Base-by-base conservation (phyloP, 2,329 filamentous ascomycete species). In the Hymenoscyphus repandus region DNA sequence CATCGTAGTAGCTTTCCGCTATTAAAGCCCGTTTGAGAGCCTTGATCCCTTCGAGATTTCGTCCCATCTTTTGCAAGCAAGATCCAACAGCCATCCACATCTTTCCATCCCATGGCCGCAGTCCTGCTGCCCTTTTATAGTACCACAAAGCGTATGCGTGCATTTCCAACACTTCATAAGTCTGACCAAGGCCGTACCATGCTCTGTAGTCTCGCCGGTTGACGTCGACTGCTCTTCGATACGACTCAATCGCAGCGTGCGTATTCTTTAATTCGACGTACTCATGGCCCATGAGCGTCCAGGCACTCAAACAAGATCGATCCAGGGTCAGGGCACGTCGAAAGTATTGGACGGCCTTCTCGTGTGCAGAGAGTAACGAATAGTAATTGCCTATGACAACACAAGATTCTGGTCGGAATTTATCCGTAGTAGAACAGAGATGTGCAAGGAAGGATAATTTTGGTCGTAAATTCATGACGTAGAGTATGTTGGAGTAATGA, bases 191-290 rank as follows among this genome's bases (percentile, higher is more conserved):
- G 32, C 93, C 93, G 66, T 99, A 97, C 93, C 93, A 99, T 3
- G 93, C 93, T 51, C 93, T 86, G 68, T 97, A 97, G 68, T 99
- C 93, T 61, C 93, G 89, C 32, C 92, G 83, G 64, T 99, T 97
- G 60, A 93, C 89, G 63, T 99, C 93, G 1, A 99, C 92, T 1
- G 93, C 93, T 38, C 93, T 85, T 1, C 93, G 83, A 65, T 99
- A 99, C 1, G 90, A 95, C 68, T 99, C 93, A 55, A 99, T 97
- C 7, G 93, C 93, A 0, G 93, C 92, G 63, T 99, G 93, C 0
- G 92, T 97, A 66, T 99, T 99, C 66, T 97, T 99, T 70, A 99
- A 83, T 69, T 99, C 93, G 48, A 97, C 90, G 62, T 96, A 99
- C 68, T 99, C 93, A 68, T 99, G 93, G 1, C 93, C 93, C 92